phyloP scores from a whole-genome alignment of 129 eudicot genomes.

The Pittosporum tobira region DNA sequence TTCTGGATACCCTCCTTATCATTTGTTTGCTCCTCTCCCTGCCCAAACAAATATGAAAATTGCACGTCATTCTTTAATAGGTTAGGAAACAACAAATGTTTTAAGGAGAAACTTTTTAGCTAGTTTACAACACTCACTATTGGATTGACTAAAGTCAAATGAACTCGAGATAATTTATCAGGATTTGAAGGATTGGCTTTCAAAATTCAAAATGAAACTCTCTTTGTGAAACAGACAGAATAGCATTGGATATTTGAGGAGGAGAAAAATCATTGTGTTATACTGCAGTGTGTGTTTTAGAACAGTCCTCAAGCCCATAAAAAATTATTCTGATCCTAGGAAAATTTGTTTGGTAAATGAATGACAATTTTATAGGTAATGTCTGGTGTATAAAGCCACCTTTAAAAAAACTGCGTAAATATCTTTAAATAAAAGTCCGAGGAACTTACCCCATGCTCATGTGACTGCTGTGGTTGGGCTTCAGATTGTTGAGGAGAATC shows the following conservation, averaged over 20 bases:
- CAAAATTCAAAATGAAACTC: too few species aligned
- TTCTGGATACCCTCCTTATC: conserved; percentile 53
- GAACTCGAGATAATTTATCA: too few species aligned
- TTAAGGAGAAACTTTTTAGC: too few species aligned
- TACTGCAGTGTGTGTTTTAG: neutral
- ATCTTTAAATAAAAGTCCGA: neutral
- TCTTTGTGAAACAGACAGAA: too few species aligned
- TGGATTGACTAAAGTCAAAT: too few species aligned
- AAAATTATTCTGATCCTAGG: neutral
- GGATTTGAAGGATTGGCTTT: too few species aligned
- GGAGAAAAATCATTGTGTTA: too few species aligned
- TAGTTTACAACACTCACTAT: too few species aligned
- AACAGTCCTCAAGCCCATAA: neutral
- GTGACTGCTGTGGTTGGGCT: conserved; percentile 28
- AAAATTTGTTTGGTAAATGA: neutral
- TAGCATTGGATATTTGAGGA: too few species aligned
- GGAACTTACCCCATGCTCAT: conserved; percentile 54
- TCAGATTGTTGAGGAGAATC: conserved; percentile 39
- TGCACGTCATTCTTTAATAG: too few species aligned
- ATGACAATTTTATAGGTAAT: neutral
- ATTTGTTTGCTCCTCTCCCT: conserved; percentile 53
- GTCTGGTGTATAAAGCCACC: neutral
- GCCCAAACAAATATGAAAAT: too few species aligned
- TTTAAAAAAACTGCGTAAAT: neutral
- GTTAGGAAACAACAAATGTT: too few species aligned